Evolutionary conservation across 345 rosid species (phyloP), one percentile per base, ranked within the genome.

Genomic region (Brassica incana): DNA sequence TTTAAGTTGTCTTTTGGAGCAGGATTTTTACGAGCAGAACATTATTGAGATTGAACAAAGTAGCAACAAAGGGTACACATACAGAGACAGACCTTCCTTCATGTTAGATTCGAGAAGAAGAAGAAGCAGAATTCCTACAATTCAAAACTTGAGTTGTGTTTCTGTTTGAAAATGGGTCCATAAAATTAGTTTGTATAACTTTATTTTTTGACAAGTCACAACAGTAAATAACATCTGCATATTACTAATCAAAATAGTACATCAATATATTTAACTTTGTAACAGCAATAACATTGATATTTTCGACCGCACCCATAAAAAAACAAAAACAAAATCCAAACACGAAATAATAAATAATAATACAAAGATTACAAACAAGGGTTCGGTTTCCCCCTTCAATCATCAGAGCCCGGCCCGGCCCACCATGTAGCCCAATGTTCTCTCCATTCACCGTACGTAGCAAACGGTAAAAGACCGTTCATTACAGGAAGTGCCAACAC

Each of bases 401-500:
- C 54, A 30, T 72, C 1, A 40, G 52, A 38, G 29, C 58, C 58
- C 58, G 27, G 56, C 43, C 56, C 5, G 45, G 50, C 23, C 54
- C 32, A 73, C 63, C 54, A 59, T 5, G 33, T 67, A 38, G 12
- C 15, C 54, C 69, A 50, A 73, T 93, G 91, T 65, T 87, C 83
- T 78, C 68, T 86, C 99, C 98, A 95, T 72, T 93, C 97, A 9
- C 78, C 77, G 1, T 77, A 78, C 69, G 88, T 64, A 0, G 92
- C 97, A 52, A 91, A 95, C 20, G 99, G 99, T 78, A 88, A 77
- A 0, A 93, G 85, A 32, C 97, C 97, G 10, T 91, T 93, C 9
- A 84, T 70, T 50, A 82, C 59, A 1, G 99, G 99, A 25, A 91
- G 84, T 27, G 91, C 23, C 59, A 89, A 20, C 45, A 87, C 76